Conservation (phyloP, 345 rosid species). For the Schrenkiella parvula region DNA sequence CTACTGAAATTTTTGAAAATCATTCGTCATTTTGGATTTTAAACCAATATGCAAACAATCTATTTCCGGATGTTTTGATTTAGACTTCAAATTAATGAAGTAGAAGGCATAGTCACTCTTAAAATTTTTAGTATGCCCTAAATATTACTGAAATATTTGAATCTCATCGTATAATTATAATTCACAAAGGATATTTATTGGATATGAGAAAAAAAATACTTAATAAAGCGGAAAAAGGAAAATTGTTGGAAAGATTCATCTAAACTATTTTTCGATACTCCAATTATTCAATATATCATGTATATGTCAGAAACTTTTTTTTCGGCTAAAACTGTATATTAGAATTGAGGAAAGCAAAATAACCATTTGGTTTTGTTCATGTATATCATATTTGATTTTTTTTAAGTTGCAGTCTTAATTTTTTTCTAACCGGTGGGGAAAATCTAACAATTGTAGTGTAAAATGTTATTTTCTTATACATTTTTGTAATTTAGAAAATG, state of each 20-base stretch:
- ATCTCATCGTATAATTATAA: not conserved
- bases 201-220: not conserved
- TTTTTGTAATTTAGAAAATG: not conserved
- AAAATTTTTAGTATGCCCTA: not conserved
- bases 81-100: not conserved
- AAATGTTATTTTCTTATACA: not conserved
- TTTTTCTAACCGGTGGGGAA: not conserved
- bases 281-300: not conserved
- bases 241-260: constrained; percentile 1
- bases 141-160: not conserved
- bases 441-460: not conserved
- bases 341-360: no score
- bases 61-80: not conserved
- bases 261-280: not conserved
- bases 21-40: not conserved
- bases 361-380: constrained; percentile 17
- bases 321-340: no score
- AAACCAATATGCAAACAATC: not conserved
- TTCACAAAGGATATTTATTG: not conserved
- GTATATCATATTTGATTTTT: not conserved
- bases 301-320: constrained; percentile 2
- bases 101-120: not conserved
- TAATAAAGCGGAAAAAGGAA: no score
- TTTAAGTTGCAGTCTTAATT: constrained; percentile 6
- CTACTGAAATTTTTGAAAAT: not conserved